phyloP scores from a whole-genome alignment of 1,284 basidiomycete genomes.

The Rhodofomes roseus region DNA sequence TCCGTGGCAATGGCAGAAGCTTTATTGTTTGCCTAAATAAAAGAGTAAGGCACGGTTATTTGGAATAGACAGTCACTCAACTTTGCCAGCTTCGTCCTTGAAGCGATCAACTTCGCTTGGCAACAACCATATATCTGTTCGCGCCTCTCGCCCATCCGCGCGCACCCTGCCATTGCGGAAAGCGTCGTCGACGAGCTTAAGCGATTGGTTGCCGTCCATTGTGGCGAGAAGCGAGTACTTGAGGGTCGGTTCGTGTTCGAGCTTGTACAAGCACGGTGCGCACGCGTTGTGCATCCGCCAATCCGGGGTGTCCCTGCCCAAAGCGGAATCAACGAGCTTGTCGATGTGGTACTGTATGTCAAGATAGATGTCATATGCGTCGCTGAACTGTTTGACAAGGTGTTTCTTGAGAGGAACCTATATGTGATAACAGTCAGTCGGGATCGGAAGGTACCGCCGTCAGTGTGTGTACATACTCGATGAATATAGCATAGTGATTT shows the following conservation, averaged over 20 bases:
- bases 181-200: constrained; percentile 21
- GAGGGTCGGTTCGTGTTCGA: constrained; percentile 21
- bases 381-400: constrained; percentile 17
- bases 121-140: constrained; percentile 13
- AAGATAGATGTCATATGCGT: constrained; percentile 29
- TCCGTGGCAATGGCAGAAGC: not conserved
- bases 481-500: constrained; percentile 18
- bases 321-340: constrained; percentile 11
- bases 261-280: constrained; percentile 24
- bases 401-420: constrained; percentile 5
- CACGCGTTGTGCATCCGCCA: constrained; percentile 27
- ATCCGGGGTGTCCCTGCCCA: constrained; percentile 16
- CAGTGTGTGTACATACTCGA: constrained; percentile 12
- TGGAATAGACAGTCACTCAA: not conserved
- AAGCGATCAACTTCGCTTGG: constrained; percentile 20
- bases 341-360: constrained; percentile 18
- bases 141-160: constrained; percentile 7
- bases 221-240: constrained; percentile 15
- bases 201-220: constrained; percentile 32
- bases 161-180: constrained; percentile 7
- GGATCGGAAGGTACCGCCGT: no score
- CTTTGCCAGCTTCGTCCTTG: constrained; percentile 12
- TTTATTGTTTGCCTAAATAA: not conserved
- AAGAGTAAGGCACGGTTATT: no score
- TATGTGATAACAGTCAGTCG: not conserved